Conservation (phyloP, 164 flowering plant genomes). For the Nymphaea thermarum region DNA sequence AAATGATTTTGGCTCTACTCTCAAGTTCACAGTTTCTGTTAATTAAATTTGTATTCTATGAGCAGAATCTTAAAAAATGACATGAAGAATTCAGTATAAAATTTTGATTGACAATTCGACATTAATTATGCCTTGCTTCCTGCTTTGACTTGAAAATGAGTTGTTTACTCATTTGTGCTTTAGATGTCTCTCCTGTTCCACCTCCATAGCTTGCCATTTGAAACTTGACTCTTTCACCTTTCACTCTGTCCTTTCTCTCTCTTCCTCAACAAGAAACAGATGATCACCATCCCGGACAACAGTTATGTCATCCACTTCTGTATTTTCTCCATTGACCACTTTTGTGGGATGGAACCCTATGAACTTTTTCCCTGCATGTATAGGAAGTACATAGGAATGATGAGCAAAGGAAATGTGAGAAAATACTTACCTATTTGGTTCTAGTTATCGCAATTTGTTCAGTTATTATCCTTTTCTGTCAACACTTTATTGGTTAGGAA, state of each 20-base stretch:
- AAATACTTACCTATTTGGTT: too few species aligned
- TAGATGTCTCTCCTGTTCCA: background rate
- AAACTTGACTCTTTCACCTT: too few species aligned
- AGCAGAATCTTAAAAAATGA: background rate
- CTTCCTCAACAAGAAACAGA: slow-evolving; percentile 34
- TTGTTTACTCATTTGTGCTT: background rate
- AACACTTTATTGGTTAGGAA: too few species aligned
- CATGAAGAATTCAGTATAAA: background rate
- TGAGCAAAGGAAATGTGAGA: too few species aligned
- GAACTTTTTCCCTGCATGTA: slow-evolving; percentile 51
- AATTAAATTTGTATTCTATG: background rate
- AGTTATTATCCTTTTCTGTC: too few species aligned
- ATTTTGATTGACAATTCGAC: too few species aligned
- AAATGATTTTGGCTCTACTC: too few species aligned
- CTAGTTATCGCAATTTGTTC: too few species aligned
- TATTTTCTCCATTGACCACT: slow-evolving; percentile 51
- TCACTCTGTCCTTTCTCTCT: too few species aligned
- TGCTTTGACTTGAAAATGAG: background rate
- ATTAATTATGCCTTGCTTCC: background rate
- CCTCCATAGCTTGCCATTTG: background rate
- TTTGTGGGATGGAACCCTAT: slow-evolving; percentile 48
- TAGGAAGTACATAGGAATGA: too few species aligned
- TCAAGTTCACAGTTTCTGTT: background rate
- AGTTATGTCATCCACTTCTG: slow-evolving; percentile 74
- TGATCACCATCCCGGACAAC: slow-evolving; percentile 81